Conservation (phyloP, 257 asterid species). For the Cinchona pubescens region DNA sequence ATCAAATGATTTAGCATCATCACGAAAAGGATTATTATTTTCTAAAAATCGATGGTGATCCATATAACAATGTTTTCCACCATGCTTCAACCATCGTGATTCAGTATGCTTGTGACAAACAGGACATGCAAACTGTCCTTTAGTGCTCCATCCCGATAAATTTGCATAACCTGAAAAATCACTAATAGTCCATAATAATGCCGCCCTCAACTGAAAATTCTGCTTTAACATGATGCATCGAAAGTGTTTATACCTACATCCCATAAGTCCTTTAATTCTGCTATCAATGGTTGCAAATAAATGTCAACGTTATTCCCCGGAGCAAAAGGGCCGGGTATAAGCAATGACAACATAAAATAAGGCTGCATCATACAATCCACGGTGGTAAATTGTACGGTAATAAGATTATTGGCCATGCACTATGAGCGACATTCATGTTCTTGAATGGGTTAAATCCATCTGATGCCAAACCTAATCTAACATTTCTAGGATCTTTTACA, state of each 20-base stretch:
- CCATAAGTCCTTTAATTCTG: too few relatives aligned
- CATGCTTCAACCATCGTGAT: too few relatives aligned
- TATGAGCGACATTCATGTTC: too few relatives aligned
- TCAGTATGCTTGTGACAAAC: too few relatives aligned
- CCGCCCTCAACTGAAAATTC: neutral
- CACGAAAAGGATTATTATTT: too few relatives aligned
- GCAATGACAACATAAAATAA: neutral
- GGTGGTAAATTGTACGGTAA: neutral
- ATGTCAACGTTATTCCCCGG: too few relatives aligned
- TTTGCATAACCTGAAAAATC: conserved; percentile 1
- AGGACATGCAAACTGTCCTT: too few relatives aligned
- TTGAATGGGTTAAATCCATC: neutral
- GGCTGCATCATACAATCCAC: neutral
- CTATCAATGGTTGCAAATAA: too few relatives aligned
- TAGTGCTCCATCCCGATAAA: conserved; percentile 1
- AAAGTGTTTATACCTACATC: too few relatives aligned
- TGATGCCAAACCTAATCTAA: neutral
- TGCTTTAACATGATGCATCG: neutral
- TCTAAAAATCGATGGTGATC: too few relatives aligned
- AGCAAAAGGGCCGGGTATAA: neutral
- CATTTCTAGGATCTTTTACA: neutral
- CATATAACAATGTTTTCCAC: too few relatives aligned
- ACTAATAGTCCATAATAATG: neutral
- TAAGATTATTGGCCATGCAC: neutral
- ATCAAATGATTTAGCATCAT: too few relatives aligned